These are phyloP conservation scores for Epichloe bromicola DNA, from an alignment of 2,329 filamentous ascomycete species.

Conservation along the genomic window DNA sequence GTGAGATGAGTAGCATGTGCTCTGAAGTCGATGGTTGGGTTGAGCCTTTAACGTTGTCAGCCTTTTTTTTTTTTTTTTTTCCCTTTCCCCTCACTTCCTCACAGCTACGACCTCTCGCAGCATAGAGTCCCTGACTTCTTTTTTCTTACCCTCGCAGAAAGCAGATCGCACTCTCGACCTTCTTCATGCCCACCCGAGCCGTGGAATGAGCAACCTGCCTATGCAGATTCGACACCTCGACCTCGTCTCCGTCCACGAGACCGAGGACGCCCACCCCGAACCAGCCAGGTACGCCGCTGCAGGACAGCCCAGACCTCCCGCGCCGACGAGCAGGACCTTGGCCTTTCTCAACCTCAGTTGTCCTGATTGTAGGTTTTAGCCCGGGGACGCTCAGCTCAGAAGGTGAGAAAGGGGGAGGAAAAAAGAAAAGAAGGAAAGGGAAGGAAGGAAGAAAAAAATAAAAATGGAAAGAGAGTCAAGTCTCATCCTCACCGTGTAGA, in stretches of 20 bases:
- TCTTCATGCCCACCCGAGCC: conserved; percentile 55
- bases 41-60: conserved; percentile 40
- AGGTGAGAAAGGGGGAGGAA: neutral
- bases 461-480: neutral
- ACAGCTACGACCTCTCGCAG: too few relatives aligned
- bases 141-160: conserved; percentile 39
- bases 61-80: neutral
- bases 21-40: conserved; percentile 55
- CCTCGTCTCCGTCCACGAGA: conserved; percentile 73
- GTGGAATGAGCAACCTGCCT: conserved; percentile 76
- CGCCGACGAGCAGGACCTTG: conserved; percentile 68
- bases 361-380: conserved; percentile 32
- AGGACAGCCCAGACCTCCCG: conserved; percentile 83
- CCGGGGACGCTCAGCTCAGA: neutral
- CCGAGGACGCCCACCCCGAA: conserved; percentile 71
- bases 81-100: neutral
- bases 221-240: conserved; percentile 85
- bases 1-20: conserved; percentile 52
- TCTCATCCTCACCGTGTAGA: conserved; percentile 44
- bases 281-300: conserved; percentile 87
- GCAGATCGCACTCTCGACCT: conserved; percentile 64
- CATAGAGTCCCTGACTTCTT: too few relatives aligned
- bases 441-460: too few relatives aligned
- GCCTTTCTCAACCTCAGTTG: conserved; percentile 61
- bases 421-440: neutral